Base-by-base conservation (phyloP, 805 yeast species). In the Schwanniomyces polymorphus region DNA sequence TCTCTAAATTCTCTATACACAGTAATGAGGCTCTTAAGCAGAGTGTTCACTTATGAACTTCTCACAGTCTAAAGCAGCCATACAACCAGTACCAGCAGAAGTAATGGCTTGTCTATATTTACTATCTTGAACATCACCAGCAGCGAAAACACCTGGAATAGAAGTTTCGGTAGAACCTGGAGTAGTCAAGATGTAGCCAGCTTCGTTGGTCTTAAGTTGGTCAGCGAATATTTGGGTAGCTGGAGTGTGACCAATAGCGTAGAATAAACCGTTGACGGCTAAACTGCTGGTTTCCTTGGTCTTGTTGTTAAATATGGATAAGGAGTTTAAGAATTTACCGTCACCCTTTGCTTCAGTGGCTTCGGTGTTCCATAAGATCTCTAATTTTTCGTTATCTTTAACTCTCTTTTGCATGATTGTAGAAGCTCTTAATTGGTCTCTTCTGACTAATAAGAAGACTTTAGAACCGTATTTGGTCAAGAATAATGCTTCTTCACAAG, bases 11-110 rank as follows among this genome's bases (percentile, higher is more conserved):
- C 14, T 31, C 35, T 31, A 31, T 31, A 31, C 34, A 31, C n/a
- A 14, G 7, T 16, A 16, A 18, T 28, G 14, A 37, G 18, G 5
- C 6, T 10, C 37, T 33, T 45, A 26, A 18, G 40, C 46, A 34
- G 58, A 63, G 56, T 64, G 62, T 48, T 88, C 95, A 40, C 92
- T 74, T 52, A 91, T 67, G 68, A 79, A 87, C 68, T 82, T 86
- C 75, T 91, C 97, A 63, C 92, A 89, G 62, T 94, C 98, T 52
- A 94, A 80, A 50, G 96, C 99, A 61, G 99, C 99, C 97, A 91
- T 92, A 80, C 99, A 94, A 54, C 99, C 99, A 53, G 97, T 81
- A 64, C 99, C 99, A n/a, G 99, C 99, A 68, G 97, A 91, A 37
- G 99, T 94, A 65, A 94, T 90, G 49, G 99, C 99, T 78, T 94